phyloP scores from a whole-genome alignment of 2,329 filamentous ascomycete species.

The Aspergillus transmontanensis region DNA sequence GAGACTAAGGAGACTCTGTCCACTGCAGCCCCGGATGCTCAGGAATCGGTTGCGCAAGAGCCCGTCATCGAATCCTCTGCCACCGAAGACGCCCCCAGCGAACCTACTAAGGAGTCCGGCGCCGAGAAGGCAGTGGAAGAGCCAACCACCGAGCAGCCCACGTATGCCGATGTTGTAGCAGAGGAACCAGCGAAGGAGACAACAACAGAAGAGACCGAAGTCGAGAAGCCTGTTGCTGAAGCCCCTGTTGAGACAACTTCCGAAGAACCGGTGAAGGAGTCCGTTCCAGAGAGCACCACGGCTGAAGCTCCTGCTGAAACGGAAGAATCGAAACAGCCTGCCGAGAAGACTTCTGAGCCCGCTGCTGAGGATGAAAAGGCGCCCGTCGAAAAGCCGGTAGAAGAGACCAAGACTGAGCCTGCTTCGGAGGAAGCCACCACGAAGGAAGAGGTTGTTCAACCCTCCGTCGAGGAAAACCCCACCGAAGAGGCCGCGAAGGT shows the following conservation, averaged over 20 bases:
- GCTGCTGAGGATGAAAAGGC: slow-evolving; percentile 8
- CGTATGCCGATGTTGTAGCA: neutral
- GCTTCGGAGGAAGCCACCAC: neutral
- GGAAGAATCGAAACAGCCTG: slow-evolving; percentile 7
- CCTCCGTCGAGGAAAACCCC: slow-evolving; percentile 7
- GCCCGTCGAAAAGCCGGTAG: neutral
- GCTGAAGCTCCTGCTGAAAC: neutral
- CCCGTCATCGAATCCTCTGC: neutral
- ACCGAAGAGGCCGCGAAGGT: slow-evolving; percentile 13
- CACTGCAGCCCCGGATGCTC: neutral
- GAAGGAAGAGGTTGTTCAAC: slow-evolving; percentile 5
- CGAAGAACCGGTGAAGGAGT: slow-evolving; percentile 3
- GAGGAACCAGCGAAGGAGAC: neutral
- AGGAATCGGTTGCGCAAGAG: neutral
- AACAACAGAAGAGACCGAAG: neutral
- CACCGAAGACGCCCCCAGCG: neutral
- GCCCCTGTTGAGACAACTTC: slow-evolving; percentile 5
- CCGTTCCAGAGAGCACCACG: neutral
- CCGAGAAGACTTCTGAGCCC: slow-evolving; percentile 9
- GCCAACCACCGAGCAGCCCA: neutral
- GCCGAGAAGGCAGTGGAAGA: neutral
- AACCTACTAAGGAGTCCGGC: neutral
- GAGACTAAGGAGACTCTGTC: neutral
- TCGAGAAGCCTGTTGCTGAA: neutral
- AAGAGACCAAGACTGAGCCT: neutral